Evolutionary conservation across 345 rosid species (phyloP).

Genomic region (Sisymbrium altissimum): DNA sequence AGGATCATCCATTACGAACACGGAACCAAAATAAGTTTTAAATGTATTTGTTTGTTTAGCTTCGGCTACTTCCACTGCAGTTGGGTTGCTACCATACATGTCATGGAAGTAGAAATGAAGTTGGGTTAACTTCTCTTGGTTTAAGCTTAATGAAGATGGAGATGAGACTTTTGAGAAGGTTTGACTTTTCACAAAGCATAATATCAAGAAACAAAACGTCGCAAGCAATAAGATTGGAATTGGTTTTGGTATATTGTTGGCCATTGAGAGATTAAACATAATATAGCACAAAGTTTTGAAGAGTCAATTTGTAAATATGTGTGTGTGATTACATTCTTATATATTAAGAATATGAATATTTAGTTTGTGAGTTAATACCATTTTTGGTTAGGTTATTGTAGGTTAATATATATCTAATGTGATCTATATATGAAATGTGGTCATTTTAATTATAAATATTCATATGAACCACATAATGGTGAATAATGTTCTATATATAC

Average conservation of each 20-base stretch:
- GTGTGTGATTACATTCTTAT: neutral
- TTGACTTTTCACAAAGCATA: neutral
- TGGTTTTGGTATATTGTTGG: neutral
- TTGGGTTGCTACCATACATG: constrained; percentile 35
- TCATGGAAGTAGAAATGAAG: constrained; percentile 56
- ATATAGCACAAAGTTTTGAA: neutral
- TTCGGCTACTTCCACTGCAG: constrained; percentile 37
- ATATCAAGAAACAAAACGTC: neutral
- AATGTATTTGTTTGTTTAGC: constrained; percentile 35
- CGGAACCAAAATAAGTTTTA: constrained; percentile 38
- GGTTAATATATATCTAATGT: neutral
- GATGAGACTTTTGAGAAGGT: constrained; percentile 22
- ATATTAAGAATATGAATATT: neutral
- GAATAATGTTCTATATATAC: too few species aligned
- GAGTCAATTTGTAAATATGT: too few species aligned
- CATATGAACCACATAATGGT: neutral
- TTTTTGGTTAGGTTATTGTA: neutral
- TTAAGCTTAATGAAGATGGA: constrained; percentile 30
- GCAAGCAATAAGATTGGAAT: neutral
- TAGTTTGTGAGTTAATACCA: too few species aligned
- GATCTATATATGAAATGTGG: neutral
- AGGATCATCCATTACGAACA: constrained; percentile 46
- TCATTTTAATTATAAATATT: neutral
- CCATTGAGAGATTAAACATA: neutral
- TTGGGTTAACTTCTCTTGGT: constrained; percentile 42